Conservation (phyloP, 345 rosid species). For the Melastoma malabathricum region DNA sequence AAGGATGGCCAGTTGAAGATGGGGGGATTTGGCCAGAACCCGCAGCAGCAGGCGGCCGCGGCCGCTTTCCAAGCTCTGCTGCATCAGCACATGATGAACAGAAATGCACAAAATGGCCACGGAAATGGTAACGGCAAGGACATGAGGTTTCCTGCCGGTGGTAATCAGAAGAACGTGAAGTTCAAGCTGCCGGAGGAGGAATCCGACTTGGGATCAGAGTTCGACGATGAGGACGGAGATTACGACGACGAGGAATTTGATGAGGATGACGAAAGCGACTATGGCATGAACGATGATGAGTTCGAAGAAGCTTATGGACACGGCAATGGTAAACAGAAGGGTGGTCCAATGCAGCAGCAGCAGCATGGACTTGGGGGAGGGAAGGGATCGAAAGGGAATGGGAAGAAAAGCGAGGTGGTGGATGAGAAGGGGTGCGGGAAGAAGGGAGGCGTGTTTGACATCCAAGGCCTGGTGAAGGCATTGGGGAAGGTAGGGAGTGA, state of each 20-base stretch:
- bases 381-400: constrained; percentile 7
- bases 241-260: neutral
- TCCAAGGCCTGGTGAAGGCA: constrained; percentile 43
- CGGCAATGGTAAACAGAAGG: constrained; percentile 20
- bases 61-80: constrained; percentile 2
- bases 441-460: constrained; percentile 38
- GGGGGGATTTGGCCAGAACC: constrained; percentile 35
- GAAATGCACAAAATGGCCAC: constrained; percentile 14
- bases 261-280: constrained; percentile 11
- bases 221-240: constrained; percentile 14
- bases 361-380: constrained; percentile 3
- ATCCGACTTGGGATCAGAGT: constrained; percentile 15
- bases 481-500: constrained; percentile 13
- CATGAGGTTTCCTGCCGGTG: constrained; percentile 19
- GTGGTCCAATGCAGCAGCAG: constrained; percentile 19
- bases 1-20: constrained; percentile 13
- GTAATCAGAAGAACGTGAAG: constrained; percentile 60
- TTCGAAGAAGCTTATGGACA: constrained; percentile 34
- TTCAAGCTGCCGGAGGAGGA: constrained; percentile 32
- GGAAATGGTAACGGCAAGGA: constrained; percentile 31
- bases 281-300: constrained; percentile 2
- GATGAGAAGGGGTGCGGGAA: constrained; percentile 13
- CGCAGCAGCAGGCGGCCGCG: constrained; percentile 21
- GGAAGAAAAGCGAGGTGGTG: constrained; percentile 1
- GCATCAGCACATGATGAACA: constrained; percentile 1